phyloP scores from a whole-genome alignment of 306 rosid species.

The Lotus japonicus region DNA sequence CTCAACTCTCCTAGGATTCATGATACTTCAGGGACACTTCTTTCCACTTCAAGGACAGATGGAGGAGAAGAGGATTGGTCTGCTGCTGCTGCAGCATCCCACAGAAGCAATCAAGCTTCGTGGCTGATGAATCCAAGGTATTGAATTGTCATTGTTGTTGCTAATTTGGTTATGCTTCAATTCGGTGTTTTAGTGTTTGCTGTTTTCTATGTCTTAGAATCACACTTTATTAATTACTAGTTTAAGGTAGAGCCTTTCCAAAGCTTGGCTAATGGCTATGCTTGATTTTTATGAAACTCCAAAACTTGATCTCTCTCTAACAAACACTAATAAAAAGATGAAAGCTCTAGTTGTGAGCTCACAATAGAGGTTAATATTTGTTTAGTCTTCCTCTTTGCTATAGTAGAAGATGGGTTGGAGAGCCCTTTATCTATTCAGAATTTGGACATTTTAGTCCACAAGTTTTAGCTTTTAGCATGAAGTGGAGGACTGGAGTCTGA shows the following conservation, averaged over 20 bases:
- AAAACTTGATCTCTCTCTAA: too few relatives aligned
- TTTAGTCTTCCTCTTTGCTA: background rate
- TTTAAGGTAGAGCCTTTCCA: too few relatives aligned
- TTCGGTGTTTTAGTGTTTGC: background rate
- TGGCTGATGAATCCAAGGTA: constrained; percentile 44
- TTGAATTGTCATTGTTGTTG: constrained; percentile 13
- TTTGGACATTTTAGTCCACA: background rate
- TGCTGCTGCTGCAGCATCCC: constrained; percentile 23
- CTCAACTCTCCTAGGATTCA: constrained; percentile 26
- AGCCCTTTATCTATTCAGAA: background rate
- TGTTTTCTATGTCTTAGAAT: too few relatives aligned
- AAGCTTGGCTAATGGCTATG: too few relatives aligned
- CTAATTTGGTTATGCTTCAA: background rate
- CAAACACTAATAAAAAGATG: background rate
- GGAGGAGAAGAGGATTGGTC: constrained; percentile 37
- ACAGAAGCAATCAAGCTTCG: constrained; percentile 36
- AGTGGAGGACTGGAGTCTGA: too few relatives aligned
- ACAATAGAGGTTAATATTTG: background rate
- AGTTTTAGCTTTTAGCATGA: background rate
- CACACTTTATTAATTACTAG: too few relatives aligned
- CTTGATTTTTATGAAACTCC: too few relatives aligned
- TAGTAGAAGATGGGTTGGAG: background rate
- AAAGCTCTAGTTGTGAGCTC: background rate
- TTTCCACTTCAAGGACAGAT: constrained; percentile 32
- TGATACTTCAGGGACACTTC: constrained; percentile 46